Percentiles rank a stretch among this genome's conserved stretches.
Evolutionary conservation across 75 land plant species (phyloP).

Genomic region (Pinus albicaulis): DNA sequence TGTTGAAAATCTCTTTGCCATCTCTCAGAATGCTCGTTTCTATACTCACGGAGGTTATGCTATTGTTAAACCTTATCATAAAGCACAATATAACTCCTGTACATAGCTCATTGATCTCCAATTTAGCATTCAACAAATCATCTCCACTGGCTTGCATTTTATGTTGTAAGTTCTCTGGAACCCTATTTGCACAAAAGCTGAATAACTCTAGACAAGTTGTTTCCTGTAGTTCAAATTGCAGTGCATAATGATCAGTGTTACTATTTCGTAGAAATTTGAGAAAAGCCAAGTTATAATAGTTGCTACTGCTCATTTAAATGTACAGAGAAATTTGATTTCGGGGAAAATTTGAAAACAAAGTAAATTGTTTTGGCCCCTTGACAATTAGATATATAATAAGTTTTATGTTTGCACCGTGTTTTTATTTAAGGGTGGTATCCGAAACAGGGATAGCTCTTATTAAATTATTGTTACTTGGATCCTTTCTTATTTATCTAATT

Average conservation of each 20-base stretch:
- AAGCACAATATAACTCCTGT: background rate
- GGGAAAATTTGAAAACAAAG: too few species aligned
- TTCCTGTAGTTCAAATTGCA: background rate
- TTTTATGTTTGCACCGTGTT: background rate
- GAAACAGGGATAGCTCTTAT: background rate
- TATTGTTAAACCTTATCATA: background rate
- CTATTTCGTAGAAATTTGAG: too few species aligned
- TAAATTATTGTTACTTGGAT: background rate
- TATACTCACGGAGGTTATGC: background rate
- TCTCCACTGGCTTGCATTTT: background rate
- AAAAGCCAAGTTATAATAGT: too few species aligned
- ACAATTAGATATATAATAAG: too few species aligned
- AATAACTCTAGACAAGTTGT: conserved; percentile 8
- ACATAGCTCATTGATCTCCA: background rate
- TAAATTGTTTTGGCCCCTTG: too few species aligned
- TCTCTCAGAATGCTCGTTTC: background rate
- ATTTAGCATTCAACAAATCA: background rate
- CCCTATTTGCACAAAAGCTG: conserved; percentile 4
- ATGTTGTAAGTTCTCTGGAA: background rate
- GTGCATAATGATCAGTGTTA: too few species aligned
- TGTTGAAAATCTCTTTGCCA: conserved; percentile 8
- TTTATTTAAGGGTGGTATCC: background rate
- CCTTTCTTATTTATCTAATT: background rate
- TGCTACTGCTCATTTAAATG: too few species aligned
- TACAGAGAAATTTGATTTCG: too few species aligned